phyloP scores from a whole-genome alignment of 352 stramenopile species.

The Elongisporangium undulatum region DNA sequence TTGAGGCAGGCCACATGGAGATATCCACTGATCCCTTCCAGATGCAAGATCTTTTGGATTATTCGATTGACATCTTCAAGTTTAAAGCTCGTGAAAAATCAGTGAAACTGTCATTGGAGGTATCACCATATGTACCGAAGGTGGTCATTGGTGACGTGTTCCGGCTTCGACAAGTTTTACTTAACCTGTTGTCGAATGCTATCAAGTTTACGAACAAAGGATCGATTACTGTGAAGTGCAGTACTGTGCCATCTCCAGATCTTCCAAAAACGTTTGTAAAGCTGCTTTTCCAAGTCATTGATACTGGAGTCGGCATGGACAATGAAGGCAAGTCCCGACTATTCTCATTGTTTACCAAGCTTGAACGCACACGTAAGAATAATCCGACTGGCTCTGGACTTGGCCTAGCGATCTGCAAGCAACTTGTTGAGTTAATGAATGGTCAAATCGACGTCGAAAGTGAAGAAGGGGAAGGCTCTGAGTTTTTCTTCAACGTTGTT shows the following conservation, averaged over 20 bases:
- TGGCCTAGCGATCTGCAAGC: conserved; percentile 70
- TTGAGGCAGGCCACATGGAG: conserved; percentile 87
- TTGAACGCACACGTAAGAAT: conserved; percentile 61
- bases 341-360: conserved; percentile 65
- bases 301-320: conserved; percentile 68
- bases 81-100: conserved; percentile 76
- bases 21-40: conserved; percentile 74
- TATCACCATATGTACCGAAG: conserved; percentile 45
- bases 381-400: conserved; percentile 64
- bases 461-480: conserved; percentile 48
- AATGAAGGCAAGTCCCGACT: conserved; percentile 54
- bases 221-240: conserved; percentile 64
- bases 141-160: conserved; percentile 57
- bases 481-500: conserved; percentile 71
- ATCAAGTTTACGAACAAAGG: conserved; percentile 80
- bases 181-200: conserved; percentile 72
- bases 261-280: conserved; percentile 53
- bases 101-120: conserved; percentile 72
- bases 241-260: conserved; percentile 44
- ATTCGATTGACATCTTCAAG: conserved; percentile 82
- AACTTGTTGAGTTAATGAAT: conserved; percentile 69
- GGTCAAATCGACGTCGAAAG: conserved; percentile 69
- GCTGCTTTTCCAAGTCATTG: conserved; percentile 65
- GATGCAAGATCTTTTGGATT: conserved; percentile 68
- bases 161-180: conserved; percentile 59